Conservation (phyloP, 345 rosid genomes). For the Sisymbrium altissimum region DNA sequence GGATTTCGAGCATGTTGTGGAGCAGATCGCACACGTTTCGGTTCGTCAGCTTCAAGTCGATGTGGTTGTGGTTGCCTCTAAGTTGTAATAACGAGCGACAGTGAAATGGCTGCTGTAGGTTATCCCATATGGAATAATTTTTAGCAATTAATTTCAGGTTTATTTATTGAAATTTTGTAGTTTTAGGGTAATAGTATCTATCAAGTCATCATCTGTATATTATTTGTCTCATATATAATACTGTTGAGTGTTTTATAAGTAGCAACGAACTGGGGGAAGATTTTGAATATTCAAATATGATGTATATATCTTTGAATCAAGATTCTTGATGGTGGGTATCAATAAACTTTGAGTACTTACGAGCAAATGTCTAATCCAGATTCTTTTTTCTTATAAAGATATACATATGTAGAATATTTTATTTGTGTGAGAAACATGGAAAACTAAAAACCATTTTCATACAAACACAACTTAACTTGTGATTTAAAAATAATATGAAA, state of each 20-base stretch:
- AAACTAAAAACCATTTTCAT: background rate
- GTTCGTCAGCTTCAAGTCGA: constrained; percentile 37
- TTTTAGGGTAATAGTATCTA: constrained; percentile 5
- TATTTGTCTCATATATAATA: background rate
- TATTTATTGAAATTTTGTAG: background rate
- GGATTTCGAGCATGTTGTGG: constrained; percentile 46
- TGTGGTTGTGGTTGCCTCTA: constrained; percentile 22
- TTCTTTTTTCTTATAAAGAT: background rate
- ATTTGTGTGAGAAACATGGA: background rate
- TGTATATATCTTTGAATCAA: background rate
- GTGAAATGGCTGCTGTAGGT: background rate
- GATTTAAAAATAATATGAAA: too few species aligned
- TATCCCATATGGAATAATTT: background rate
- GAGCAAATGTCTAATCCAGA: background rate
- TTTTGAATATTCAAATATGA: background rate
- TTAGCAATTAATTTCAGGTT: background rate
- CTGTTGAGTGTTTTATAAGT: background rate
- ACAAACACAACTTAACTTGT: background rate
- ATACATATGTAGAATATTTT: too few species aligned
- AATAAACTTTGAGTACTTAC: background rate
- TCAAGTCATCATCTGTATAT: background rate
- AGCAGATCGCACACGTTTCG: constrained; percentile 46
- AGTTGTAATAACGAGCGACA: constrained; percentile 7
- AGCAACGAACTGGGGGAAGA: background rate
- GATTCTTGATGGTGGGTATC: background rate